Conservation (phyloP, 768 basidiomycete genomes). For the Lyophyllum decastes region DNA sequence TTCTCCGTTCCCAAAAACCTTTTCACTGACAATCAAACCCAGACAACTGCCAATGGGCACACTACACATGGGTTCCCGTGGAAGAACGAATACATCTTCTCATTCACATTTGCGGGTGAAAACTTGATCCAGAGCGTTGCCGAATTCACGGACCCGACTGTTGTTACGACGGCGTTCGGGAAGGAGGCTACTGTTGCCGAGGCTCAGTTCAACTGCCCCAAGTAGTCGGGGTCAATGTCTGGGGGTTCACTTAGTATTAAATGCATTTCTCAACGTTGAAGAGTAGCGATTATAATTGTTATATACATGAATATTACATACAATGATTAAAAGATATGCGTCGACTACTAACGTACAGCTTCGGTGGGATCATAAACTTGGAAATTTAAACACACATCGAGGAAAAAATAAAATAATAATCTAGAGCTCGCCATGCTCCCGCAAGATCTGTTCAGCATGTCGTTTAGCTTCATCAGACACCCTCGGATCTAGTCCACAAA, state of each 20-base stretch:
- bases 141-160: conserved; percentile 17
- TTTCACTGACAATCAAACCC: neutral
- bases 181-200: conserved; percentile 12
- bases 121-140: conserved; percentile 12
- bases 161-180: neutral
- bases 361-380: too few relatives aligned
- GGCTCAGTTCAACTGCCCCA: conserved; percentile 7
- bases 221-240: neutral
- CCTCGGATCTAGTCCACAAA: neutral
- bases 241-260: too few relatives aligned
- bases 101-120: conserved; percentile 12
- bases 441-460: neutral
- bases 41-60: conserved; percentile 16
- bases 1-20: neutral
- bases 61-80: conserved; percentile 13
- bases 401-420: too few relatives aligned
- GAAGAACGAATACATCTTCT: conserved; percentile 19
- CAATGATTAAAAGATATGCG: too few relatives aligned
- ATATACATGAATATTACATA: too few relatives aligned
- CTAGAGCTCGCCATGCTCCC: too few relatives aligned
- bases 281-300: too few relatives aligned
- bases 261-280: too few relatives aligned
- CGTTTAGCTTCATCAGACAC: neutral
- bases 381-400: too few relatives aligned
- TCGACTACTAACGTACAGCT: too few relatives aligned